Evolutionary conservation across 176 grass and related monocot genomes (phyloP), one percentile per base, ranked within the genome.

Genomic region (Carex cristatella): DNA sequence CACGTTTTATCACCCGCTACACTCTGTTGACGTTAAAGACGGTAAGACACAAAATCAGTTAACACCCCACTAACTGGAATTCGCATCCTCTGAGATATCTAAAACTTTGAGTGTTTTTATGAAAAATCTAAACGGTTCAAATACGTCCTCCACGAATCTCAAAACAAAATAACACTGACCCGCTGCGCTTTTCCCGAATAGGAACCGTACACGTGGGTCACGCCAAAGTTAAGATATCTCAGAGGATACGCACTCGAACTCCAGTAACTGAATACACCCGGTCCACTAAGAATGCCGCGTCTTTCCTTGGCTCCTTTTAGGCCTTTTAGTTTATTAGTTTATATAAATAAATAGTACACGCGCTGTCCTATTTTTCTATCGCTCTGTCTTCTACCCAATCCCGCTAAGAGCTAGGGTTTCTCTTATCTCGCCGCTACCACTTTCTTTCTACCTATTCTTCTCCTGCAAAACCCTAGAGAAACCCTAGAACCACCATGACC

Each of bases 371-470:
- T 85, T 84, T 81, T 61, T 54, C 2, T 14, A 27, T 46, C 46
- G 53, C 37, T 35, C 76, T 90, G 64, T 68, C 33, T 80, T 77
- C 75, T 85, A 32, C 35, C 72, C 59, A 56, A 63, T 49, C 65
- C 18, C 67, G 40, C 33, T 86, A 19, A 81, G 84, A 73, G 68
- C 90, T 94, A 94, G 90, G 92, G 92, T 94, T 94, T 92, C 92
- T 37, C 81, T 78, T 63, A 40, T 68, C 67, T 32, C 84, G 62
- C 85, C 87, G 73, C 61, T 89, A 33, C 74, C 53, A 55, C 44
- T 54, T 30, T 76, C 44, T 54, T 30, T 51, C 14, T 59, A 2
- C 6, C 11, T 4, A 78, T 2, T 18, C n/a, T 49, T 19, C 67
- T 74, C 79, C 2, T 32, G 16, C 64, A 79, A 83, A 89, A 68